Conservation (phyloP, 2,329 filamentous ascomycete species). For the Didymella lethalis region DNA sequence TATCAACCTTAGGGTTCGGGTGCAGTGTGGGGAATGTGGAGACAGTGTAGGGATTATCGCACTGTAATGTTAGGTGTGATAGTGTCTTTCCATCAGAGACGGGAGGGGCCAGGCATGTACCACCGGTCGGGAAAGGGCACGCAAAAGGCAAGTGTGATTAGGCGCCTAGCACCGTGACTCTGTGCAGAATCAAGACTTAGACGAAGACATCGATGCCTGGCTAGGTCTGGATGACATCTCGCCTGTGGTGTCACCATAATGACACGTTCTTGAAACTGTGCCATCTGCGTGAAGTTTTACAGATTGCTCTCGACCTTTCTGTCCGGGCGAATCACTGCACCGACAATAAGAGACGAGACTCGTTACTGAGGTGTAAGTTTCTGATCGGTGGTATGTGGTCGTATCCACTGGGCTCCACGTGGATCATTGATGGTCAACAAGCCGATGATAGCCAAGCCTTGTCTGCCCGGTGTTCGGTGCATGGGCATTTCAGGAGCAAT, state of each 20-base stretch:
- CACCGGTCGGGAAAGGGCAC: not conserved
- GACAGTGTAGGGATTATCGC: constrained; percentile 4
- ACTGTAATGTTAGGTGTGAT: constrained; percentile 13
- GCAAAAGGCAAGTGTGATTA: constrained; percentile 13
- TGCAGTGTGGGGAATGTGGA: constrained; percentile 14
- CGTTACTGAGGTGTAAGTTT: constrained; percentile 1
- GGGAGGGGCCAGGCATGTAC: constrained; percentile 5
- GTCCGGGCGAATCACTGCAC: constrained; percentile 2
- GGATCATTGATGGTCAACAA: constrained; percentile 6
- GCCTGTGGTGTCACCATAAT: constrained; percentile 21
- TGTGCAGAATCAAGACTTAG: constrained; percentile 9
- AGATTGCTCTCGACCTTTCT: constrained; percentile 1
- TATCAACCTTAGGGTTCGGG: constrained; percentile 1
- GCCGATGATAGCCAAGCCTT: constrained; percentile 15
- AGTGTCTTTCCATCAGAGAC: constrained; percentile 12
- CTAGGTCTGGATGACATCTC: constrained; percentile 8
- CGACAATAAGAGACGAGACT: constrained; percentile 5
- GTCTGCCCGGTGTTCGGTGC: constrained; percentile 6
- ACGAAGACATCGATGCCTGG: not conserved
- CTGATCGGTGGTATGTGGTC: constrained; percentile 6
- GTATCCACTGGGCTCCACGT: constrained; percentile 11
- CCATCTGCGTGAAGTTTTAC: constrained; percentile 1
- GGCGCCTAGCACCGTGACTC: constrained; percentile 11
- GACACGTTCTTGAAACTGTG: constrained; percentile 19
- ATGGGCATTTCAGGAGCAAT: not conserved